A percentile compares a stretch with the other conserved stretches of the same genome.
These are phyloP conservation scores for Dimocarpus longan DNA, from an alignment of 345 rosid genomes.

Conservation along the genomic window DNA sequence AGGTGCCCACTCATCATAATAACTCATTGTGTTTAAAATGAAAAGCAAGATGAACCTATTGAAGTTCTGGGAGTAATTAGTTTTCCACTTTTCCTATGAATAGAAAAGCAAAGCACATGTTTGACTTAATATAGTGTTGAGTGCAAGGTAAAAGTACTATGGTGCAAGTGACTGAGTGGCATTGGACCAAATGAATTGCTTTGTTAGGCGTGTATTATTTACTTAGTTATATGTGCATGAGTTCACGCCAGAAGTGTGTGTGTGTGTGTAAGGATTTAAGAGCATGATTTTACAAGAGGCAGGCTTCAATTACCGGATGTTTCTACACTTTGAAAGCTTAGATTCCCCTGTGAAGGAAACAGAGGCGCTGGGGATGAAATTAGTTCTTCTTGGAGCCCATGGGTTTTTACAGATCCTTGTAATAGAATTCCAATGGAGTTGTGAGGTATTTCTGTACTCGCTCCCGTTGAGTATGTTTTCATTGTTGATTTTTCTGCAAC, in stretches of 20 bases:
- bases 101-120: background rate
- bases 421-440: conserved; percentile 70
- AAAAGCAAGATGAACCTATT: background rate
- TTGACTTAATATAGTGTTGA: background rate
- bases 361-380: conserved; percentile 67
- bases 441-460: conserved; percentile 60
- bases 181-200: background rate
- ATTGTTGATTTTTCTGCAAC: conserved; percentile 64
- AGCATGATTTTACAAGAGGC: background rate
- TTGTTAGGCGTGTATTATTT: background rate
- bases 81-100: background rate
- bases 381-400: conserved; percentile 59
- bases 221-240: background rate
- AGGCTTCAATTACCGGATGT: conserved; percentile 52
- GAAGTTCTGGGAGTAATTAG: background rate
- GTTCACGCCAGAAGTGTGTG: background rate
- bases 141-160: background rate
- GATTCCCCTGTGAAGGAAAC: conserved; percentile 47
- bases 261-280: background rate
- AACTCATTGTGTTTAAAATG: background rate
- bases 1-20: background rate
- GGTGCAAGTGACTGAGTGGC: background rate
- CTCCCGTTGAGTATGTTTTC: conserved; percentile 65
- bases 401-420: conserved; percentile 75
- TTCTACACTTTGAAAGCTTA: conserved; percentile 53